These are phyloP conservation scores for Fusarium devonianum DNA, from an alignment of 2,329 filamentous ascomycete species.

Conservation along the genomic window DNA sequence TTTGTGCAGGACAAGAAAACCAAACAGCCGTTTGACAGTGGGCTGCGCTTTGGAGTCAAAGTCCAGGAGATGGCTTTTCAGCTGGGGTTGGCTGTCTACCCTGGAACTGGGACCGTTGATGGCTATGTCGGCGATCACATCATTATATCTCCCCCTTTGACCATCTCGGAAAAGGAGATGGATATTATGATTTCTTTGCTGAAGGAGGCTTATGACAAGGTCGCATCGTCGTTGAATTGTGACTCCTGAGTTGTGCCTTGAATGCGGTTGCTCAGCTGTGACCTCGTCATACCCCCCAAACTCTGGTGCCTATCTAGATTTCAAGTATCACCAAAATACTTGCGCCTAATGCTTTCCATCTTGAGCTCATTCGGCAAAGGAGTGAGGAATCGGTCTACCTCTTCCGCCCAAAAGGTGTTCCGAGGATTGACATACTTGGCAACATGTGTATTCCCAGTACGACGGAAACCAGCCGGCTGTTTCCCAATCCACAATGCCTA, in stretches of 20 bases:
- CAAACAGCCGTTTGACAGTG: constrained; percentile 47
- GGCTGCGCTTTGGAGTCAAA: constrained; percentile 36
- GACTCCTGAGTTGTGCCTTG: too few species aligned
- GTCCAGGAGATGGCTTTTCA: constrained; percentile 43
- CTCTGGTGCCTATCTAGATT: too few species aligned
- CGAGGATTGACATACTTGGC: constrained; percentile 25
- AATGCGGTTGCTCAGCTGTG: too few species aligned
- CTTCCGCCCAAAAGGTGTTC: constrained; percentile 31
- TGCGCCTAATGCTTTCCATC: constrained; percentile 32
- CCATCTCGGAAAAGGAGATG: constrained; percentile 53
- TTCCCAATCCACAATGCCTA: constrained; percentile 54
- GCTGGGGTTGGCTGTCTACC: constrained; percentile 61
- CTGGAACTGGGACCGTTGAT: constrained; percentile 66
- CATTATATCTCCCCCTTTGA: constrained; percentile 74
- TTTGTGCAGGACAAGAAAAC: constrained; percentile 51
- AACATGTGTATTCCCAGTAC: constrained; percentile 46
- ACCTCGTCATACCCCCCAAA: too few species aligned
- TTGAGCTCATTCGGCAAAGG: constrained; percentile 25
- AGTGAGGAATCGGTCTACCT: constrained; percentile 29
- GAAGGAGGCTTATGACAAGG: constrained; percentile 23
- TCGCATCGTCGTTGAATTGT: constrained; percentile 8
- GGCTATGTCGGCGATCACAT: constrained; percentile 72
- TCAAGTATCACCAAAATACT: constrained; percentile 27
- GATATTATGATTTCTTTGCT: constrained; percentile 12
- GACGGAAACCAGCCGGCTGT: constrained; percentile 44